Base-by-base conservation (phyloP, 2,329 filamentous ascomycete genomes). In the Sclerotinia minor region DNA sequence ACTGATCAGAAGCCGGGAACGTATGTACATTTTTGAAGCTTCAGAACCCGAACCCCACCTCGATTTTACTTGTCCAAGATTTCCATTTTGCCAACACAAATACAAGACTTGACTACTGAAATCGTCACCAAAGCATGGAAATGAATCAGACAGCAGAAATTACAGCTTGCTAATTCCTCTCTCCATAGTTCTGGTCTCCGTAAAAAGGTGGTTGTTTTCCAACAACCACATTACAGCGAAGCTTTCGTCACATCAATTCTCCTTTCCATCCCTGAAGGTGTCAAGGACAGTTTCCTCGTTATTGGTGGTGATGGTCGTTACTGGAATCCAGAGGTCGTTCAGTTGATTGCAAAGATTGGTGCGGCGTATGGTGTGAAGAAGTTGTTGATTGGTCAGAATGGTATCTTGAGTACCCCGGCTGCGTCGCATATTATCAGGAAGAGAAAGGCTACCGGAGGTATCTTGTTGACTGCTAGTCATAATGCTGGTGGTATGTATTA, bases 331-430 rank as follows among this genome's bases (percentile, higher is more conserved):
- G 94, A 98, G 80, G 94, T 96, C 70, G 91, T 96, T 74, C 94
- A 98, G 82, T 82, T 96, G 81, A 98, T 98, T 79, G 94, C 94
- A 75, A 97, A 97, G 85, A 98, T 99, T 77, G 90, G 93, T 79
- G 91, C 92, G 74, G 95, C 94, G 65, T 98, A 99, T 78, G 95
- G 95, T 71, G 95, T 98, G 78, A 98, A 97, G 91, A 99, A 98
- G 88, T 89, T 99, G 67, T 81, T 99, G 78, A 91, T 99, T 82
- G 95, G 95, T 70, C 94, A 97, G 81, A 85, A 97, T 80, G 95
- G 95, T 79, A 98, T 99, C 77, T 86, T 99, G 77, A 97, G 93
- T 75, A 99, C 95, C 35, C 95, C 95, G 1, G 95, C 95, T 72
- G 94, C 95, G 74, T 97, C 92, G 80, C 93, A 99, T 82, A 81